Evolutionary conservation across 345 rosid genomes (phyloP), one percentile per base, ranked within the genome.

Genomic region (Gossypium raimondii): DNA sequence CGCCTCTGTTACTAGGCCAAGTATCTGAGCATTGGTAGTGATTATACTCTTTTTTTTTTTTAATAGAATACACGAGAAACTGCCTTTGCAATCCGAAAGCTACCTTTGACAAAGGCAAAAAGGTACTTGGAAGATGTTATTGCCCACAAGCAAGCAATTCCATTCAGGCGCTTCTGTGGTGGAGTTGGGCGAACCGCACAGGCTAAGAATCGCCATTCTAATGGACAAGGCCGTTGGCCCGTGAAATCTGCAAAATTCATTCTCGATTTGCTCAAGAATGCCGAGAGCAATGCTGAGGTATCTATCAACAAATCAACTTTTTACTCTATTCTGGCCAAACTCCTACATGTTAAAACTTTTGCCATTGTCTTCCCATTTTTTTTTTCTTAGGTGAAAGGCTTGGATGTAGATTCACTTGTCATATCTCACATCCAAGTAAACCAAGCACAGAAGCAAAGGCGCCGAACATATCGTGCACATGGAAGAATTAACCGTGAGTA

Each of bases 171-270:
- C 45, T 92, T 90, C 76, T 90, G 95, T 48, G 10, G 92, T 24
- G 92, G 97, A 58, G 89, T 89, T 45, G 97, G 93, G 58, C 78
- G 96, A 75, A 90, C 93, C 22, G 89, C 92, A 7, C 92, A 90
- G 83, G 96, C 89, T 3, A 92, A 90, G 80, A 92, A 86, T 78
- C 84, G 92, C 41, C 92, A 92, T 76, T 86, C 92, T 13, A 92
- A 90, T 57, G 95, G 95, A 38, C 93, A 92, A 85, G 94, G 93
- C 17, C 93, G 41, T 7, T 34, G 41, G 41, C 41, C 41, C 41
- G 41, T 34, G 41, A 34, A 34, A 34, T 34, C 41, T 0, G 41
- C 41, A 34, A 34, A 34, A 34, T 34, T 34, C 41, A 34, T 34
- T 34, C 41, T 34, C 41, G 41, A 34, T 34, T 34, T 34, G 41